Base-by-base conservation (phyloP, 306 rosid genomes). In the Pterocarpus santalinus region DNA sequence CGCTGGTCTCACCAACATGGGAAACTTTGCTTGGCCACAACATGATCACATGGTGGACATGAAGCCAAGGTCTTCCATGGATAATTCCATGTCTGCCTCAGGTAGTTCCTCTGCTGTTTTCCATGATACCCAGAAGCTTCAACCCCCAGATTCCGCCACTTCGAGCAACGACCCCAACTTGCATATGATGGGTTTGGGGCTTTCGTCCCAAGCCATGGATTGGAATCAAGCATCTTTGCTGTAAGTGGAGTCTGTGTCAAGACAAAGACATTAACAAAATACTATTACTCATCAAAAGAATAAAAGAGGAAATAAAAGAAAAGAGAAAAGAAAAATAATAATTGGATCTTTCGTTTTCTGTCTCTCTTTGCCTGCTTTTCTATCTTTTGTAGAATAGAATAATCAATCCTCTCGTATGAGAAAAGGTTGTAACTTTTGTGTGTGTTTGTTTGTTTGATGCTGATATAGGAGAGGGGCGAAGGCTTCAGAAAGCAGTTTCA, bases 111-210 rank as follows among this genome's bases (percentile, higher is more conserved):
- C 94, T 1, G 72, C 87, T 79, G 85, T 86, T 61, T 92, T 90
- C 75, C 94, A 89, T 57, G 92, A 84, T 28, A 57, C 69, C 57
- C 87, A 81, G 46, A 88, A 90, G 89, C 92, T 88, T 51, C 94
- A 84, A 36, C 82, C 73, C 2, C 61, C 88, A 13, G 91, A 89
- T 28, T 87, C 92, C 17, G 78, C 84, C 17, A 65, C 76, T 28
- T 80, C 85, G 13, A 77, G 64, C 52, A 76, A 76, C n/a, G 87
- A 93, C 75, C 86, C 92, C 86, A 88, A 74, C 90, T 86, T 92
- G 82, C 95, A 90, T 52, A 83, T 92, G 88, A 94, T 92, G 97
- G 94, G 87, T 75, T 87, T 92, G 75, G 97, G 94, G 51, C 97
- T 94, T 57, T 89, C 94, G 1, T 86, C 94, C 5, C 93, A 82